Evolutionary conservation across 148 eudicot species (phyloP).

Genomic region (Pharnaceum exiguum): DNA sequence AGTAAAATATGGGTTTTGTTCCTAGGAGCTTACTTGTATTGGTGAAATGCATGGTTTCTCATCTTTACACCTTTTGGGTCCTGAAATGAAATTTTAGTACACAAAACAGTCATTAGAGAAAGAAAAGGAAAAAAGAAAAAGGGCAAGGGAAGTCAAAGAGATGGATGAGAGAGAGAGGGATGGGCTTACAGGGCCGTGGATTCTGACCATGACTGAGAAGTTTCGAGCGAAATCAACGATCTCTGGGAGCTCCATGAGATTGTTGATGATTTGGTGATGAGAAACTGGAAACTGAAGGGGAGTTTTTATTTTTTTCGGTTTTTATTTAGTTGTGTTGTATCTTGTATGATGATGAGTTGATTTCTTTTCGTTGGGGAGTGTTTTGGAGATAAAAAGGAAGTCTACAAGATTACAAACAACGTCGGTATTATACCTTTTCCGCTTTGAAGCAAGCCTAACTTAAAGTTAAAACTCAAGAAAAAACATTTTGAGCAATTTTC

Average conservation of each 20-base stretch:
- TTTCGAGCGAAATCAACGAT: slow-evolving; percentile 69
- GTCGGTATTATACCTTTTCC: too few relatives aligned
- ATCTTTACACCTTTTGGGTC: slow-evolving; percentile 94
- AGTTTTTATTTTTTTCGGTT: neutral
- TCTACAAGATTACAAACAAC: too few relatives aligned
- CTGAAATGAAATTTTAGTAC: slow-evolving; percentile 34
- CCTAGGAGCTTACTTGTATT: slow-evolving; percentile 47
- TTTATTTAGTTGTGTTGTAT: neutral
- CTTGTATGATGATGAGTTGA: neutral
- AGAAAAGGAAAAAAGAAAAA: neutral
- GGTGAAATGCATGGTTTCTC: slow-evolving; percentile 89
- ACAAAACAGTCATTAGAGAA: neutral
- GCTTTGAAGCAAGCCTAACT: too few relatives aligned
- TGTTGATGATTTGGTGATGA: neutral
- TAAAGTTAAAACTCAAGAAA: too few relatives aligned
- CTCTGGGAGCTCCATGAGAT: slow-evolving; percentile 67
- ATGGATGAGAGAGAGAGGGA: slow-evolving; percentile 5
- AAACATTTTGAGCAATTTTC: too few relatives aligned
- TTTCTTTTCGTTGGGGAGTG: too few relatives aligned
- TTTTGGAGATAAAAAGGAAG: too few relatives aligned
- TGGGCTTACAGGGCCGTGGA: slow-evolving; percentile 81
- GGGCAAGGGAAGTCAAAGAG: neutral
- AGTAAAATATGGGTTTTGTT: too few relatives aligned
- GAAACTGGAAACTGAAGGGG: neutral
- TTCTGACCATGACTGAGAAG: slow-evolving; percentile 66